Evolutionary conservation across 2,329 filamentous ascomycete species (phyloP).

Genomic region (Beauveria medogensis): DNA sequence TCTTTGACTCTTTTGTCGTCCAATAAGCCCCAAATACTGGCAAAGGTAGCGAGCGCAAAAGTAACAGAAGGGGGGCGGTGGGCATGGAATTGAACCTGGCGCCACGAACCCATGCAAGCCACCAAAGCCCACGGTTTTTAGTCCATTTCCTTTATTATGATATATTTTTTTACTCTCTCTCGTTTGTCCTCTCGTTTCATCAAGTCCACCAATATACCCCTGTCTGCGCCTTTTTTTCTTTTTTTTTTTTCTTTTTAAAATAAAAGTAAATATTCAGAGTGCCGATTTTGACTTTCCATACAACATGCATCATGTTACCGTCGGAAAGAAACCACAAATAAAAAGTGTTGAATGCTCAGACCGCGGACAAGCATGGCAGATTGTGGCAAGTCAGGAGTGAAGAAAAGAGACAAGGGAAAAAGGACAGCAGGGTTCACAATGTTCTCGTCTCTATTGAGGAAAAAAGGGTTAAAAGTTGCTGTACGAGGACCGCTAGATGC

Average conservation of each 20-base stretch:
- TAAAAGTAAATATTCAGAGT: too few species aligned
- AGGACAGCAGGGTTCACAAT: too few species aligned
- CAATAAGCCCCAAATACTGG: not conserved
- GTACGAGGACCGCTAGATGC: constrained; percentile 6
- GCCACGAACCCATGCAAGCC: constrained; percentile 6
- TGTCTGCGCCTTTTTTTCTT: not conserved
- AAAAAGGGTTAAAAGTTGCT: not conserved
- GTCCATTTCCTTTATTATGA: too few species aligned
- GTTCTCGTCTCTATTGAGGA: too few species aligned
- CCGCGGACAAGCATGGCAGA: too few species aligned
- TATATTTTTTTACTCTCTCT: not conserved
- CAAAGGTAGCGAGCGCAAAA: not conserved
- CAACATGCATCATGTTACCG: not conserved
- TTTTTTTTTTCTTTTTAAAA: too few species aligned
- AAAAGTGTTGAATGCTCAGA: too few species aligned
- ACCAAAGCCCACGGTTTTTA: not conserved
- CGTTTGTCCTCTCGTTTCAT: not conserved
- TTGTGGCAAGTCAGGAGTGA: not conserved
- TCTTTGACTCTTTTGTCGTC: not conserved
- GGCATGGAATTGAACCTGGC: not conserved
- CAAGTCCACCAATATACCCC: not conserved
- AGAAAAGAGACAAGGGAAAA: not conserved
- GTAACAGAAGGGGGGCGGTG: not conserved
- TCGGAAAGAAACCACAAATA: not conserved
- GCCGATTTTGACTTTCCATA: not conserved